Conservation (phyloP, 768 basidiomycete species). For the Amyloporia xantha region DNA sequence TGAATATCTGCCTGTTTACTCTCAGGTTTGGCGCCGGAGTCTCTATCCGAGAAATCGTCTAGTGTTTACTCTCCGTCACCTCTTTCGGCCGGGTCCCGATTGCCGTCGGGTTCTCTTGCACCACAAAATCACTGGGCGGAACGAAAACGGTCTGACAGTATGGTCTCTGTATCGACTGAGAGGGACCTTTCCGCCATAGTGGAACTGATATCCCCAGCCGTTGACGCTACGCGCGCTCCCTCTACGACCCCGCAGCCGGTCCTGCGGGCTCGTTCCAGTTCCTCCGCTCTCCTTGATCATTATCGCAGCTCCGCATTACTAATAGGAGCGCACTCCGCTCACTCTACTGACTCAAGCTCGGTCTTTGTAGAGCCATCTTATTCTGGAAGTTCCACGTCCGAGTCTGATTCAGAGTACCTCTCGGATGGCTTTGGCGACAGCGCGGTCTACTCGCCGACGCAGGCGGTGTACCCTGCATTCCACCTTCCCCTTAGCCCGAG, state of each 20-base stretch:
- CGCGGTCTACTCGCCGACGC: slow-evolving; percentile 14
- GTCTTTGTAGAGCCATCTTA: not conserved
- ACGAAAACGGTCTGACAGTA: slow-evolving; percentile 22
- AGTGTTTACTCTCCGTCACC: too few species aligned
- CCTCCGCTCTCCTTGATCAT: not conserved
- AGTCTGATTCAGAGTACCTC: slow-evolving; percentile 28
- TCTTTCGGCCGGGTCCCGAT: too few species aligned
- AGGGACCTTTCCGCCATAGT: slow-evolving; percentile 44
- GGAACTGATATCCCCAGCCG: slow-evolving; percentile 36
- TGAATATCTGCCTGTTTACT: too few species aligned
- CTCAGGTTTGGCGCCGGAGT: too few species aligned
- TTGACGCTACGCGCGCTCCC: slow-evolving; percentile 18
- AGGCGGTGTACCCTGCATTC: slow-evolving; percentile 18
- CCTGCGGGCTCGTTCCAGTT: not conserved
- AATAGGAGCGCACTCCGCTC: slow-evolving; percentile 6
- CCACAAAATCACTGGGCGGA: not conserved
- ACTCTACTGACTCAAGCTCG: slow-evolving; percentile 7
- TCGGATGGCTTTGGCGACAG: slow-evolving; percentile 25
- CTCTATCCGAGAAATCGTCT: too few species aligned
- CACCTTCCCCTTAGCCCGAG: slow-evolving; percentile 29
- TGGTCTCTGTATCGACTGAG: slow-evolving; percentile 43
- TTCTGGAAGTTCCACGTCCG: slow-evolving; percentile 5
- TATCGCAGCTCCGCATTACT: slow-evolving; percentile 4
- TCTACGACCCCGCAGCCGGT: slow-evolving; percentile 12
- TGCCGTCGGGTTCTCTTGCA: not conserved